Base-by-base conservation (phyloP, 2,329 filamentous ascomycete genomes). In the Fusarium liriodendri region DNA sequence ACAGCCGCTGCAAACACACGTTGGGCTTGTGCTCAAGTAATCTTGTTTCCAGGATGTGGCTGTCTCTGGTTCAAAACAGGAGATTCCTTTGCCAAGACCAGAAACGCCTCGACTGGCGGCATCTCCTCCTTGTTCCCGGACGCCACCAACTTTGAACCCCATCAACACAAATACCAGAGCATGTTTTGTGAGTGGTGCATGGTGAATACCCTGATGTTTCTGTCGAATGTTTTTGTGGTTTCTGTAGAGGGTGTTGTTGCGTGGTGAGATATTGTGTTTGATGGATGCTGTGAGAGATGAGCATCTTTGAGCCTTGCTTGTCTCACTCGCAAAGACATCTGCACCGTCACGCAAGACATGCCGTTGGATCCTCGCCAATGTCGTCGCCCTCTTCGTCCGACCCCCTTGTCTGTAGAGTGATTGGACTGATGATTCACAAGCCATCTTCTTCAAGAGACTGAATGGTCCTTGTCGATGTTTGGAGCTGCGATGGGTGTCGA, bases 51-150 rank as follows among this genome's bases (percentile, higher is more conserved):
- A 32, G 38, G 40, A 35, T 62, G 37, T 62, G 25, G 37, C 58
- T 35, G 37, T 62, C 59, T 50, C 27, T 62, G 20, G 38, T 33
- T 58, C 40, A 62, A 61, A 29, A 62, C 42, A 35, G 25, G 58
- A 45, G 40, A 47, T 13, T 22, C 7, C 29, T 16, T 22, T 13
- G 59, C 59, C 42, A 62, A 62, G 59, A 29, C 20, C 29, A 10
- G n/a, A 40, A 62, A 25, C 35, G 35, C 55, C 55, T 38, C 11
- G 35, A 58, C 22, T 20, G 32, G 20, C 20, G 18, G 38, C 45
- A 63, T 63, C 45, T 55, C 45, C 32, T 52, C 54, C 58, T 71
- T 65, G 64, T 71, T 66, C 67, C 70, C 63, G 42, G 50, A 72
- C 68, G 69, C 70, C 68, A 70, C 70, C 45, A 18, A 35, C 50